Conservation (phyloP, 2,329 filamentous ascomycete genomes). For the Colletotrichum noveboracense region DNA sequence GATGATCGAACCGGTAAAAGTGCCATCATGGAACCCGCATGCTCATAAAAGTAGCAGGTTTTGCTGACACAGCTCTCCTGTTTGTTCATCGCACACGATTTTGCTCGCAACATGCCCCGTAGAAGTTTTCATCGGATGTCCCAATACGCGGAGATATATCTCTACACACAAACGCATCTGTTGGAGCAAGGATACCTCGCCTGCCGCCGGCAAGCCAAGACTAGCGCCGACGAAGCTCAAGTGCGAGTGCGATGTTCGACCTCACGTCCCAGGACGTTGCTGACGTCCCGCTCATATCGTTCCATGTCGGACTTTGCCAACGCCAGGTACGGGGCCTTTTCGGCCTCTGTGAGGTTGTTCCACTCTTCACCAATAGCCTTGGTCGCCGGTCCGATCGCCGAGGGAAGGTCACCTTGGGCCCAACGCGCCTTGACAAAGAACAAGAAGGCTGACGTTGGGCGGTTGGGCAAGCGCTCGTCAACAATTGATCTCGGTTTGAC, state of each 20-base stretch:
- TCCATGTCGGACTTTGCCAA: slow-evolving; percentile 30
- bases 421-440: slow-evolving; percentile 45
- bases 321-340: slow-evolving; percentile 47
- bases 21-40: neutral
- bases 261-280: slow-evolving; percentile 24
- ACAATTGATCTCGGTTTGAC: slow-evolving; percentile 36
- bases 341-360: slow-evolving; percentile 43
- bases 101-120: neutral
- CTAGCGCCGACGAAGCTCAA: neutral
- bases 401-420: slow-evolving; percentile 30
- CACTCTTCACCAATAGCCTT: slow-evolving; percentile 41
- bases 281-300: slow-evolving; percentile 35
- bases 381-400: slow-evolving; percentile 23
- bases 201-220: neutral
- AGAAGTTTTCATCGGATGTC: neutral
- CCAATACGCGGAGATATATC: neutral
- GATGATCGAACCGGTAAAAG: neutral
- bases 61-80: neutral
- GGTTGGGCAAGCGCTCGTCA: slow-evolving; percentile 55
- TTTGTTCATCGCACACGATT: neutral
- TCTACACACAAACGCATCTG: neutral
- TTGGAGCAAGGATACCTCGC: neutral
- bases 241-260: neutral
- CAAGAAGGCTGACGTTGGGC: slow-evolving; percentile 33
- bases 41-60: neutral